Conservation (phyloP, 257 asterid genomes). For the Nicotiana benthamiana region DNA sequence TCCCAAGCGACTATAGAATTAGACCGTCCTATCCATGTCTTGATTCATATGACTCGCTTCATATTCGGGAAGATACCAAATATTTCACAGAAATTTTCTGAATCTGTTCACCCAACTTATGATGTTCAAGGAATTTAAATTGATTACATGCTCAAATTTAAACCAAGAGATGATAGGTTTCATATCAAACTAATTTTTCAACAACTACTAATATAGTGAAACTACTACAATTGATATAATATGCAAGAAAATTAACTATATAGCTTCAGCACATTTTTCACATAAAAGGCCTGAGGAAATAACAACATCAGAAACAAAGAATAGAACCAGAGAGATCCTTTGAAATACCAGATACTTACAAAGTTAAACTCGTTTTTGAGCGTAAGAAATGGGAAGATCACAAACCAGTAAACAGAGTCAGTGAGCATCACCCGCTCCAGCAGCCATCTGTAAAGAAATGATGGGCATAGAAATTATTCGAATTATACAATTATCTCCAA, state of each 20-base stretch:
- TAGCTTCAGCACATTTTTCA: neutral
- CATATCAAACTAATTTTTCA: neutral
- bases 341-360: constrained; percentile 51
- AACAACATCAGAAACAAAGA: neutral
- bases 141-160: neutral
- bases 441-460: constrained; percentile 56
- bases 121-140: neutral
- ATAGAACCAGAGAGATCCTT: constrained; percentile 6
- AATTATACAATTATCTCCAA: neutral
- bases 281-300: neutral
- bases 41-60: neutral
- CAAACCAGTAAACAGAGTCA: constrained; percentile 65
- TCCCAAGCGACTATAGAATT: neutral
- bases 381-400: constrained; percentile 70
- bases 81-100: neutral
- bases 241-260: neutral
- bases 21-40: neutral
- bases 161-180: neutral
- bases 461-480: neutral
- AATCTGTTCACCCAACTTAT: neutral
- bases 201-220: neutral
- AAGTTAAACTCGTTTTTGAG: constrained; percentile 61
- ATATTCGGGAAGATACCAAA: neutral
- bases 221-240: neutral
- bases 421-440: constrained; percentile 90